A percentile compares a stretch with the other conserved stretches of the same genome.
phyloP scores from a whole-genome alignment of 2,329 filamentous ascomycete genomes.

The Botrytis cinerea region DNA sequence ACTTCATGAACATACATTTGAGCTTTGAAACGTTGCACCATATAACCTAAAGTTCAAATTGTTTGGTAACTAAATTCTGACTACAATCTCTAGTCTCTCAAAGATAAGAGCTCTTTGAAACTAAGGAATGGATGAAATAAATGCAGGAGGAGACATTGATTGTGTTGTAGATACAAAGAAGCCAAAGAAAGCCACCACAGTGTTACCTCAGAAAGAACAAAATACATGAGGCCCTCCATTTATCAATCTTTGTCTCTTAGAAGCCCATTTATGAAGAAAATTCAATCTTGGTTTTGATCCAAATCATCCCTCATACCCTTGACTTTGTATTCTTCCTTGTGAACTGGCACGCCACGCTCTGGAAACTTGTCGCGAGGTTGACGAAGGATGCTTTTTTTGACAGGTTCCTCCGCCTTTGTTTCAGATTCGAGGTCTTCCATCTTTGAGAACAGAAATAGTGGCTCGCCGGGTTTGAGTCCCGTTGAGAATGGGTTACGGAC shows the following conservation, averaged over 20 bases:
- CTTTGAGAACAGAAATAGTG: background rate
- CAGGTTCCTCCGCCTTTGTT: background rate
- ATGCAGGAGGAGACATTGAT: rapidly evolving
- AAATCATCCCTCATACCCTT: background rate
- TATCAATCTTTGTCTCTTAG: background rate
- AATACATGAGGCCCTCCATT: background rate
- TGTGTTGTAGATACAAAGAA: background rate
- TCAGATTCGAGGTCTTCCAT: background rate
- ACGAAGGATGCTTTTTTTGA: background rate
- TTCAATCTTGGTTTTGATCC: background rate
- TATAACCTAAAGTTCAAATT: too few relatives aligned
- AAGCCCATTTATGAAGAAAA: background rate
- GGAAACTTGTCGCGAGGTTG: background rate
- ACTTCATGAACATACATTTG: background rate
- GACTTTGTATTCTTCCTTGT: background rate
- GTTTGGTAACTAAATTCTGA: background rate
- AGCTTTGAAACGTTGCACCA: too few relatives aligned
- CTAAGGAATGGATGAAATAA: rapidly evolving
- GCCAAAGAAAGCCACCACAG: background rate
- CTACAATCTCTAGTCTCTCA: background rate
- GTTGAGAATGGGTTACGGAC: too few relatives aligned
- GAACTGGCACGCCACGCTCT: background rate
- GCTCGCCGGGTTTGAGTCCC: background rate
- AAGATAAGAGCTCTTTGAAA: too few relatives aligned
- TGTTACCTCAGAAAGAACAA: background rate